These are phyloP conservation scores for Kodamaea sp. DNA, from an alignment of 1,139 yeast genomes.

Conservation along the genomic window DNA sequence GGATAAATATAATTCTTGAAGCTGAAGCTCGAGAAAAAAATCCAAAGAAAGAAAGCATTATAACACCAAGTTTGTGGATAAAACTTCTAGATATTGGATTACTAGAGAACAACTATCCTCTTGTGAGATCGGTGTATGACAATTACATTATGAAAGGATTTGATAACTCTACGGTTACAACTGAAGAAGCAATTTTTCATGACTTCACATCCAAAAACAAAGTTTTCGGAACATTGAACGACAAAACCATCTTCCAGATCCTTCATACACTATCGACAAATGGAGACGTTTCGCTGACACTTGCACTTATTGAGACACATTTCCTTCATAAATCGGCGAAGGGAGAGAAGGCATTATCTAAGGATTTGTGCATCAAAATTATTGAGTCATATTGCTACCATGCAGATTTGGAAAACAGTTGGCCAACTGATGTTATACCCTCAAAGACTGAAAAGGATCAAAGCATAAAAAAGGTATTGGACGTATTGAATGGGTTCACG, in stretches of 20 bases:
- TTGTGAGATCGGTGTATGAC: constrained; percentile 32
- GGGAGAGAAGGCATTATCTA: constrained; percentile 37
- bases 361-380: constrained; percentile 34
- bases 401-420: constrained; percentile 10
- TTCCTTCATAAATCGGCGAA: constrained; percentile 32
- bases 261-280: constrained; percentile 34
- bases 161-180: constrained; percentile 20
- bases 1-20: constrained; percentile 15
- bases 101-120: constrained; percentile 23
- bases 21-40: background rate
- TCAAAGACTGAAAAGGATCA: constrained; percentile 19
- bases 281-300: constrained; percentile 42
- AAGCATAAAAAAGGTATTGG: constrained; percentile 31
- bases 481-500: constrained; percentile 32
- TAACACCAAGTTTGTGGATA: constrained; percentile 23
- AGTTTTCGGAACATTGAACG: constrained; percentile 11
- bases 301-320: constrained; percentile 39
- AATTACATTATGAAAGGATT: constrained; percentile 33
- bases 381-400: constrained; percentile 42
- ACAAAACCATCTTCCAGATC: constrained; percentile 20
- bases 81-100: constrained; percentile 26
- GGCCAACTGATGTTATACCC: constrained; percentile 12
- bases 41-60: constrained; percentile 1
- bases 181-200: constrained; percentile 26
- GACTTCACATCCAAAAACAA: constrained; percentile 7